Conservation (phyloP, 1,284 basidiomycete species). For the Fomitopsis pinicola region DNA sequence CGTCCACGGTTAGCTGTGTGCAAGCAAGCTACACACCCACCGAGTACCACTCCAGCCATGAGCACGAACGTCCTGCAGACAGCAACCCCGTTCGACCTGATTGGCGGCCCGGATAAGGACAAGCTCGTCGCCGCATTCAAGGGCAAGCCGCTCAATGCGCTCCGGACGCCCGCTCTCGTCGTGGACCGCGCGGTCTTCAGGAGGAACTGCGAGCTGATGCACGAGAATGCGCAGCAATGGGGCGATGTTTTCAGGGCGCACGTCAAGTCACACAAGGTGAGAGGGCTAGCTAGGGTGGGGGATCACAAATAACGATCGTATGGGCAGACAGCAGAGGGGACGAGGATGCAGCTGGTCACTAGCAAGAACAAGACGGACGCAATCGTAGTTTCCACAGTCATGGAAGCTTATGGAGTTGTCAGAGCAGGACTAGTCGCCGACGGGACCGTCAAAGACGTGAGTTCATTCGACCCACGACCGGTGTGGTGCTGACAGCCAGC, state of each 20-base stretch:
- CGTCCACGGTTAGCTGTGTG: neutral
- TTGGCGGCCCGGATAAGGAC: constrained; percentile 45
- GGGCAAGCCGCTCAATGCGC: constrained; percentile 49
- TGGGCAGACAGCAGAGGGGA: constrained; percentile 67
- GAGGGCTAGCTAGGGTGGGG: neutral
- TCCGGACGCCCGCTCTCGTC: constrained; percentile 77
- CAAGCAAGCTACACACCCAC: neutral
- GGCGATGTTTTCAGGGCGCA: constrained; percentile 76
- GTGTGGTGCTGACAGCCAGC: constrained; percentile 1
- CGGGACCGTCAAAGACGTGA: constrained; percentile 70
- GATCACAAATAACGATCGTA: neutral
- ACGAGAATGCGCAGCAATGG: constrained; percentile 55
- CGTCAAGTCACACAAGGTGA: constrained; percentile 80
- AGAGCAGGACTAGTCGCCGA: constrained; percentile 67
- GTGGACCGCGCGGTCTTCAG: constrained; percentile 71
- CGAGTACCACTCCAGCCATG: constrained; percentile 1
- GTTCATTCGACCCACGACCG: constrained; percentile 19
- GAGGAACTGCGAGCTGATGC: constrained; percentile 72
- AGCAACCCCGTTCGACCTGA: constrained; percentile 43
- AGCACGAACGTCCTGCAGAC: constrained; percentile 34
- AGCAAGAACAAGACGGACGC: constrained; percentile 48
- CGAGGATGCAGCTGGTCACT: constrained; percentile 62
- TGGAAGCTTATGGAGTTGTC: constrained; percentile 77
- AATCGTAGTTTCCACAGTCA: constrained; percentile 74
- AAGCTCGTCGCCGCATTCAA: constrained; percentile 55